Percentiles rank a stretch among this genome's conserved stretches.
Conservation (phyloP, 2,329 filamentous ascomycete genomes). For the Penicillium sp. region DNA sequence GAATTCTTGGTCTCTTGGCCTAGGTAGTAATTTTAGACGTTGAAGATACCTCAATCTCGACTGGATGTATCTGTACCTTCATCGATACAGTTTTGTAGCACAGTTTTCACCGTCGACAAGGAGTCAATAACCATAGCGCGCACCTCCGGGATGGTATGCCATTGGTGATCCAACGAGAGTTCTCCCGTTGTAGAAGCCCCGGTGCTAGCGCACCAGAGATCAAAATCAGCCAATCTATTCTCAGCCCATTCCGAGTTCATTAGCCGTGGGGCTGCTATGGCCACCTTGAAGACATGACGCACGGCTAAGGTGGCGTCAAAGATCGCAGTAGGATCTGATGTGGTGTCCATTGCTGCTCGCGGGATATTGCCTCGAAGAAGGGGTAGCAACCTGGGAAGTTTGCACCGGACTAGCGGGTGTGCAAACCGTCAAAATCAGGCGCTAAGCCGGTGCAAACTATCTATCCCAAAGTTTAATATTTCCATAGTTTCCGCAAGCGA, state of each 20-base stretch:
- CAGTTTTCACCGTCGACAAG: background rate
- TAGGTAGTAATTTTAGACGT: background rate
- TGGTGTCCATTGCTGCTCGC: too few relatives aligned
- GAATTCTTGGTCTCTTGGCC: too few relatives aligned
- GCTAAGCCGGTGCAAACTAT: too few relatives aligned
- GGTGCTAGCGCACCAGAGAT: background rate
- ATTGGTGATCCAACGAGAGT: background rate
- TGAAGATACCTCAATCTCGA: background rate
- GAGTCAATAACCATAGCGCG: background rate
- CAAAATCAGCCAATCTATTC: background rate
- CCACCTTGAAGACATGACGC: background rate
- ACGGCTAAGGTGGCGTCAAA: too few relatives aligned
- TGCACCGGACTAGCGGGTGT: too few relatives aligned
- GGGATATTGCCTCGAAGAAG: too few relatives aligned
- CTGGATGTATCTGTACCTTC: background rate
- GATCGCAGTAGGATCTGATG: too few relatives aligned
- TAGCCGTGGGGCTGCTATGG: background rate
- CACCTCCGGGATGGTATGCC: background rate
- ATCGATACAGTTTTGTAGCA: background rate
- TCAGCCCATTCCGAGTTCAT: background rate
- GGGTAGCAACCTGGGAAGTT: too few relatives aligned
- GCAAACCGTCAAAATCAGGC: too few relatives aligned
- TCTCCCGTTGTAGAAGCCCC: background rate
- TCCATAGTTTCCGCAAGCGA: too few relatives aligned
- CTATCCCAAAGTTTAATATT: too few relatives aligned